phyloP scores from a whole-genome alignment of 2,329 filamentous ascomycete genomes.

The Lachnellula arida region DNA sequence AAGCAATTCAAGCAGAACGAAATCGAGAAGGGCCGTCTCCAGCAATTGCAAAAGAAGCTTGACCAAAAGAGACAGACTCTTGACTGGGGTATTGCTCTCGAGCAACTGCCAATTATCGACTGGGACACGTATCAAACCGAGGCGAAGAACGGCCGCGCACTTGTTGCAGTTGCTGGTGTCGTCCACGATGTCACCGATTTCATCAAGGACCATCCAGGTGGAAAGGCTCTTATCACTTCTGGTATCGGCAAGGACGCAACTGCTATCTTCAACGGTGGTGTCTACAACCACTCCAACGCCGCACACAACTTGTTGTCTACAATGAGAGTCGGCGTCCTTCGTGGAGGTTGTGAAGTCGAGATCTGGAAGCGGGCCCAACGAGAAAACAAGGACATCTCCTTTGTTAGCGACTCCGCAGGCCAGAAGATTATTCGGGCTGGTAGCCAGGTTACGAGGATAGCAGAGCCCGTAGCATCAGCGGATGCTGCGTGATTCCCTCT shows the following conservation, averaged over 20 bases:
- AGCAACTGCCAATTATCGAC: conserved; percentile 78
- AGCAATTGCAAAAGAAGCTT: conserved; percentile 89
- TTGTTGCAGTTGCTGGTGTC: conserved; percentile 75
- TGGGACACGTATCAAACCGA: conserved; percentile 83
- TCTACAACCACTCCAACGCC: conserved; percentile 86
- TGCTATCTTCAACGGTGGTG: conserved; percentile 86
- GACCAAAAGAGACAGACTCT: conserved; percentile 78
- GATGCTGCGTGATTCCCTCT: conserved; percentile 62
- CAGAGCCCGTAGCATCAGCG: conserved; percentile 74
- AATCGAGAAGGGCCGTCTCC: conserved; percentile 85
- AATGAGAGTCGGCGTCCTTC: conserved; percentile 82
- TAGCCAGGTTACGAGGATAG: conserved; percentile 76
- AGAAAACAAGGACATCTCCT: conserved; percentile 77
- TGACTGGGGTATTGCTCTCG: conserved; percentile 82
- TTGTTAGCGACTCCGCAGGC: conserved; percentile 75
- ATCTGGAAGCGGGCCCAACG: conserved; percentile 86
- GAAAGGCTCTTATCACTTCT: conserved; percentile 77
- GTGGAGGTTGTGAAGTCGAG: conserved; percentile 83
- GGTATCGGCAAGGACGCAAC: conserved; percentile 85
- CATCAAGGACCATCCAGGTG: conserved; percentile 86
- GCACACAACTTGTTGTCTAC: conserved; percentile 85
- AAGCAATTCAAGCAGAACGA: conserved; percentile 91
- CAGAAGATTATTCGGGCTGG: conserved; percentile 83
- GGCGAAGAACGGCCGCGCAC: conserved; percentile 70
- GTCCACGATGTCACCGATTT: conserved; percentile 82